Conservation (phyloP, 306 rosid genomes). For the Cicer judaicum region DNA sequence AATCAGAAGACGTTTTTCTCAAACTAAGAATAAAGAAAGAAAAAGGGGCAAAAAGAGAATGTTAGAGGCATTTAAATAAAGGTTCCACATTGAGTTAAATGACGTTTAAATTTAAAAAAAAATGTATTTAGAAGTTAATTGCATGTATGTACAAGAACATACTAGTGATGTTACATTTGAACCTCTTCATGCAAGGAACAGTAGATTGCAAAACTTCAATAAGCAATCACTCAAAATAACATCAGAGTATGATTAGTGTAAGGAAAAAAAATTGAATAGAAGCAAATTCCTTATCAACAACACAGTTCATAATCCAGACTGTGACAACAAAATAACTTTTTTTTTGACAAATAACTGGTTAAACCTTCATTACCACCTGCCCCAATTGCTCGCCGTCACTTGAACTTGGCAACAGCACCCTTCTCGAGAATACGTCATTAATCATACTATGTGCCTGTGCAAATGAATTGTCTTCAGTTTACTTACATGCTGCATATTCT, state of each 20-base stretch:
- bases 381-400: constrained; percentile 10
- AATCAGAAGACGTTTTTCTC: too few relatives aligned
- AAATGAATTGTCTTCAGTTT: constrained; percentile 44
- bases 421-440: not conserved
- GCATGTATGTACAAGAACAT: constrained; percentile 15
- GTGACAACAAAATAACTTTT: not conserved
- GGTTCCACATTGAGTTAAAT: not conserved
- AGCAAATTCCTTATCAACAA: constrained; percentile 26
- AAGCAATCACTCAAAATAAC: constrained; percentile 7
- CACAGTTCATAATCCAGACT: constrained; percentile 28
- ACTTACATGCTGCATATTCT: constrained; percentile 38
- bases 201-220: constrained; percentile 32
- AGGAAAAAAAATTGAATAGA: constrained; percentile 4
- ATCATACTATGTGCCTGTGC: constrained; percentile 37
- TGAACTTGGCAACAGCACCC: constrained; percentile 1
- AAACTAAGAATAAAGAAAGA: too few relatives aligned
- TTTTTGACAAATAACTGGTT: too few relatives aligned
- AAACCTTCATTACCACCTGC: too few relatives aligned
- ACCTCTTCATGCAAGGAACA: constrained; percentile 7
- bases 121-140: not conserved
- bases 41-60: not conserved
- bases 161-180: constrained; percentile 20
- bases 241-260: constrained; percentile 1
- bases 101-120: not conserved
- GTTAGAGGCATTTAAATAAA: not conserved